A percentile compares a stretch with the other conserved stretches of the same genome.
phyloP scores from a whole-genome alignment of 169 alveolate species.

The Plasmodium malariae region DNA sequence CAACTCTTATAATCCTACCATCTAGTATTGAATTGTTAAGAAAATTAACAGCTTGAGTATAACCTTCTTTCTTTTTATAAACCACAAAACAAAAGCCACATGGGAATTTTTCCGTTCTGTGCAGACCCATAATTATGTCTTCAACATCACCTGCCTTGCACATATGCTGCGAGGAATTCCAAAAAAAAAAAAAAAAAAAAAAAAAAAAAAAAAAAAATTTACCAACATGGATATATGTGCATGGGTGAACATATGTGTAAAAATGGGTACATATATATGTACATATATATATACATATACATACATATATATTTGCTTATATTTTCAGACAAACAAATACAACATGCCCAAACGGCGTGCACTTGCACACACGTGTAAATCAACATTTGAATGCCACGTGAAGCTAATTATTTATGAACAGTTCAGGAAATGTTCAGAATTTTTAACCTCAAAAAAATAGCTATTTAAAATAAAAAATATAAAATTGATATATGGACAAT shows the following conservation, averaged over 20 bases:
- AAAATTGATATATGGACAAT: not conserved
- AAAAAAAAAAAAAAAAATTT: not conserved
- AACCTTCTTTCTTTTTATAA: slow-evolving; percentile 79
- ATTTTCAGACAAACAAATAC: no score
- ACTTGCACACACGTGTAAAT: no score
- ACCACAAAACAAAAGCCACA: slow-evolving; percentile 87
- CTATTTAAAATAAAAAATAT: not conserved
- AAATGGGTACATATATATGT: not conserved
- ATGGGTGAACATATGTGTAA: not conserved
- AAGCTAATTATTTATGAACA: no score
- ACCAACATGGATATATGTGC: not conserved
- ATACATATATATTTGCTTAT: not conserved
- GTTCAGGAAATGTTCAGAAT: no score
- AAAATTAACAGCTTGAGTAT: slow-evolving; percentile 80
- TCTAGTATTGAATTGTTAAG: slow-evolving; percentile 85
- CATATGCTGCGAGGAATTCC: slow-evolving; percentile 27
- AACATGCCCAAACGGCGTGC: no score
- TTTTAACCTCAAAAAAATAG: slow-evolving; percentile 53
- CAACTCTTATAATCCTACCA: slow-evolving; percentile 85
- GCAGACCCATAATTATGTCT: slow-evolving; percentile 83
- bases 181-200: not conserved
- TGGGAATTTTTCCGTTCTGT: slow-evolving; percentile 83
- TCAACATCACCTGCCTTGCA: slow-evolving; percentile 82
- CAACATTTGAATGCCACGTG: no score
- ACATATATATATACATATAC: not conserved